These are phyloP conservation scores for Ogataea dorogensis DNA, from an alignment of 805 yeast species.

Conservation along the genomic window DNA sequence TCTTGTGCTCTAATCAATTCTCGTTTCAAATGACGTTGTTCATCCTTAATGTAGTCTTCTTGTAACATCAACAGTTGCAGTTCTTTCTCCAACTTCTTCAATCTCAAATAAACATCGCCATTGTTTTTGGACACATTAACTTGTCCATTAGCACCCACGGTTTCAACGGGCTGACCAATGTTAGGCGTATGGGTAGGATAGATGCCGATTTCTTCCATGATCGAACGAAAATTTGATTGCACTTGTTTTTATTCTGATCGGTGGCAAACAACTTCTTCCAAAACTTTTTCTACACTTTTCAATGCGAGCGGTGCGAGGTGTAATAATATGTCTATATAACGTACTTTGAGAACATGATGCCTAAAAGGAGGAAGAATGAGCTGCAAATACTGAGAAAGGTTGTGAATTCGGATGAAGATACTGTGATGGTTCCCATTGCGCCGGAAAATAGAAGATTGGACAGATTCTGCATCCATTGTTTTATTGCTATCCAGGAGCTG, in stretches of 20 bases:
- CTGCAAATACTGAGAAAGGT: conserved; percentile 5
- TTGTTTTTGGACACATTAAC: conserved; percentile 24
- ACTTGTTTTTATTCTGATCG: conserved; percentile 6
- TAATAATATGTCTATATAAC: conserved; percentile 5
- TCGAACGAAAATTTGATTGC: background rate
- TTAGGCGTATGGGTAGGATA: conserved; percentile 31
- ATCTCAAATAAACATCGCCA: conserved; percentile 73
- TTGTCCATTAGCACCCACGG: conserved; percentile 25
- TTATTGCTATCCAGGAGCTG: conserved; percentile 1
- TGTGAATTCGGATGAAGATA: conserved; percentile 1
- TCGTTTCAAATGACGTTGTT: conserved; percentile 92
- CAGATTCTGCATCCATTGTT: conserved; percentile 1
- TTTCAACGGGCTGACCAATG: conserved; percentile 26
- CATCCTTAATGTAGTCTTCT: conserved; percentile 97
- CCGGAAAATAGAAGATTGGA: background rate
- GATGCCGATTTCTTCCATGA: conserved; percentile 67
- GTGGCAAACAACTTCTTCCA: conserved; percentile 16
- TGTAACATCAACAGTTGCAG: conserved; percentile 80
- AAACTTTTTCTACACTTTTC: conserved; percentile 7
- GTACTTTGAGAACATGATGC: conserved; percentile 4
- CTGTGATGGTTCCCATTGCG: background rate
- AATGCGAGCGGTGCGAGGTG: conserved; percentile 8
- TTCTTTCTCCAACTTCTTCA: conserved; percentile 89
- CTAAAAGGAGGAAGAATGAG: conserved; percentile 7
- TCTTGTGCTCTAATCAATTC: conserved; percentile 97